These are phyloP conservation scores for Clonostachys rosea DNA, from an alignment of 2,329 filamentous ascomycete genomes.

Conservation along the genomic window DNA sequence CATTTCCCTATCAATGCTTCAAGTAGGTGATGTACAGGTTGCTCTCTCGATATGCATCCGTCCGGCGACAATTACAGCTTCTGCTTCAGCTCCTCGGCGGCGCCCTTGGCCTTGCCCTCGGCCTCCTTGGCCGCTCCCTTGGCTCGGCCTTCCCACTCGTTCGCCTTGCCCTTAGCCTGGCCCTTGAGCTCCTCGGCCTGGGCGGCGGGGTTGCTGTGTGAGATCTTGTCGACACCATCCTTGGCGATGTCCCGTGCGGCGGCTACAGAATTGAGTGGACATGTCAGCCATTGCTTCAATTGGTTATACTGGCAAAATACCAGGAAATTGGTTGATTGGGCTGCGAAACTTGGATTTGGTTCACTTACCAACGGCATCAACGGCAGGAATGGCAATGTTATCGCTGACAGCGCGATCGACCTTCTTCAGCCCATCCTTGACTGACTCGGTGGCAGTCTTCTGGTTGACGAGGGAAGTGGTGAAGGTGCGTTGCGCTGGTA, in stretches of 20 bases:
- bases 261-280: constrained; percentile 16
- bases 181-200: constrained; percentile 24
- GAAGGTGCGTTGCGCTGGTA: constrained; percentile 33
- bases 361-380: constrained; percentile 51
- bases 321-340: background rate
- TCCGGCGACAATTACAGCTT: constrained; percentile 6
- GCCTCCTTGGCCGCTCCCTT: constrained; percentile 34
- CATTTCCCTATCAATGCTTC: no score
- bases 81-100: constrained; percentile 30
- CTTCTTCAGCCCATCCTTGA: constrained; percentile 55
- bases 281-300: no score
- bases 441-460: constrained; percentile 46
- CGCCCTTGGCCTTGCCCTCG: constrained; percentile 35
- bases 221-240: constrained; percentile 20
- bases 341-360: background rate
- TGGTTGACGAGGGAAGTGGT: constrained; percentile 35
- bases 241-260: constrained; percentile 27
- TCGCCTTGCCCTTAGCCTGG: constrained; percentile 28
- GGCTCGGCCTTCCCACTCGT: constrained; percentile 33
- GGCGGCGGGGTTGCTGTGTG: constrained; percentile 23
- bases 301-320: background rate
- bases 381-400: constrained; percentile 53
- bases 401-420: constrained; percentile 57
- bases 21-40: no score
- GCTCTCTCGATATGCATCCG: no score